Evolutionary conservation across 73 alveolate genomes (phyloP), one percentile per base, ranked within the genome.

Genomic region (Paramecium sexaurelia): DNA sequence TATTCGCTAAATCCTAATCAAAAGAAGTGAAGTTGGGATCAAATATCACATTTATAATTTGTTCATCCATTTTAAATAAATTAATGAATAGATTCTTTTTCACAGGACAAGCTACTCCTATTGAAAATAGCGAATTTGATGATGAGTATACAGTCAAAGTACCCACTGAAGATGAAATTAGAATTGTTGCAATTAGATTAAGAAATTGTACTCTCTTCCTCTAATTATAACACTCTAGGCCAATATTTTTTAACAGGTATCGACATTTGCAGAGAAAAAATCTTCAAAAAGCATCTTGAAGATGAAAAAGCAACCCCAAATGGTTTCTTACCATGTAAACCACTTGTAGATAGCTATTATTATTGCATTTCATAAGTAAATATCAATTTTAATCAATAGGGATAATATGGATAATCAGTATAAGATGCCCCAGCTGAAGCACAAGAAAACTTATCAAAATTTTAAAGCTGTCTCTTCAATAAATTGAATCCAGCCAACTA

Each of bases 21-120:
- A 78, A 78, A 33, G 90, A 78, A 15, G 68, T 39, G 90, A 78
- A 78, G 45, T 45, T 78, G 5, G 90, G 90, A 41, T 78, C 90
- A 78, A 78, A 78, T 29, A 78, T 43, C 33, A 78, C 90, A 78
- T 78, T 78, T 39, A 78, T 78, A 40, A 78, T 29, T 51, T 51
- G 67, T 51, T 78, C 90, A 61, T 78, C 90, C 68, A 45, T 45
- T 45, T 29, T 71, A 35, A 71, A 11, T 71, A 33, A 71, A 35
- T 35, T 71, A 71, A 71, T 71, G 86, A 71, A 71, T 71, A 35
- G 55, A 32, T 71, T 71, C 55, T 71, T 71, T 37, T 35, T 43
- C 29, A 43, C 90, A 78, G 73, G 61, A 19, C 7, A 45, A 40
- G 75, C 90, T 11, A 78, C 68, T 17, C 68, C 71, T 11, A 7